Conservation (phyloP, 768 basidiomycete species). For the Guyanaporus albipodus region DNA sequence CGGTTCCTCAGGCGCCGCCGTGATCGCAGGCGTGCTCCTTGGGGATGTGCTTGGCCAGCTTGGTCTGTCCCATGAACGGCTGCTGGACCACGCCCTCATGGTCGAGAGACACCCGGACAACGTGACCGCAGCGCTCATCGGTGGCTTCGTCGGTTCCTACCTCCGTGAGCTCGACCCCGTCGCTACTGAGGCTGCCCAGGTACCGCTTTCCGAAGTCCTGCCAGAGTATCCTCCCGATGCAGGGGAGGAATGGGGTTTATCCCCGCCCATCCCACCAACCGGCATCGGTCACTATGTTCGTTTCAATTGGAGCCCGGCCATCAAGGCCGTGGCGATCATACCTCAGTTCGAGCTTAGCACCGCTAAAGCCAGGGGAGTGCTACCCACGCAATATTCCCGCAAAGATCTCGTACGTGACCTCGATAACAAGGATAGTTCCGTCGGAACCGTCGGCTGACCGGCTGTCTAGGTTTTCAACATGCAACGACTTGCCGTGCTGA, state of each 20-base stretch:
- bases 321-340: slow-evolving; percentile 92
- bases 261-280: slow-evolving; percentile 81
- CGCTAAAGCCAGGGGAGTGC: slow-evolving; percentile 84
- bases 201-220: slow-evolving; percentile 92
- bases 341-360: slow-evolving; percentile 96
- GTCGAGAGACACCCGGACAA: slow-evolving; percentile 99
- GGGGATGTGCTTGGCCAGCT: slow-evolving; percentile 80
- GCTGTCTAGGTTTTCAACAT: slow-evolving; percentile 88
- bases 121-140: slow-evolving; percentile 94
- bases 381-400: slow-evolving; percentile 81
- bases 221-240: slow-evolving; percentile 95
- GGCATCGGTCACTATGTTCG: slow-evolving; percentile 94
- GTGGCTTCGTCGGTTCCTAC: slow-evolving; percentile 97
- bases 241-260: slow-evolving; percentile 83
- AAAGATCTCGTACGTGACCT: slow-evolving; percentile 70
- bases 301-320: slow-evolving; percentile 78
- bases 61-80: slow-evolving; percentile 59
- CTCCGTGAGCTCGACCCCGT: slow-evolving; percentile 81
- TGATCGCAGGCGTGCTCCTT: slow-evolving; percentile 92
- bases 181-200: slow-evolving; percentile 79
- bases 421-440: not conserved
- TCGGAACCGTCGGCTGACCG: slow-evolving; percentile 1
- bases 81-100: slow-evolving; percentile 97
- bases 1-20: slow-evolving; percentile 98
- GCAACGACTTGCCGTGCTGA: slow-evolving; percentile 92